These are phyloP conservation scores for Sicyos baderoa DNA, from an alignment of 306 rosid genomes.

Conservation along the genomic window DNA sequence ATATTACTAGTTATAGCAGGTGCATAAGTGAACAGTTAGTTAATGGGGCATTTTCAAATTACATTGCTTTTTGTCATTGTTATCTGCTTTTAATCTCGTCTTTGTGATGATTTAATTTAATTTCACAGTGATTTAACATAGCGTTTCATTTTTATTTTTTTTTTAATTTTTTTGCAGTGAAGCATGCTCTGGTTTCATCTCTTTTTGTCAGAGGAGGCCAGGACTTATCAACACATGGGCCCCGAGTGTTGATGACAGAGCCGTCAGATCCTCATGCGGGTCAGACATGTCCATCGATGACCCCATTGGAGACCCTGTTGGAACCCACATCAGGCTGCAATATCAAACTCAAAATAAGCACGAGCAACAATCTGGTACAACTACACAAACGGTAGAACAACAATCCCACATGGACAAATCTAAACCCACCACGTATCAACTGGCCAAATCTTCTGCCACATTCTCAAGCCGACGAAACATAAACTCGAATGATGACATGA, in stretches of 20 bases:
- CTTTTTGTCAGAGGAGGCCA: slow-evolving; percentile 59
- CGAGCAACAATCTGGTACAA: slow-evolving; percentile 12
- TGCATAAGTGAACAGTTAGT: background rate
- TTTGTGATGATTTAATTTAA: background rate
- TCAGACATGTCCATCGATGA: slow-evolving; percentile 97
- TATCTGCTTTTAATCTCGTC: background rate
- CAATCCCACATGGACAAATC: slow-evolving; percentile 23
- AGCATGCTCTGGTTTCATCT: slow-evolving; percentile 53
- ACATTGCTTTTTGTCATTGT: too few species aligned
- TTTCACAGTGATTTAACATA: background rate
- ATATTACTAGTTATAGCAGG: background rate
- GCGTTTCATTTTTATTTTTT: background rate
- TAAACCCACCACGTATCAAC: slow-evolving; percentile 48
- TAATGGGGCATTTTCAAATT: background rate
- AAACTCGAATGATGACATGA: slow-evolving; percentile 35
- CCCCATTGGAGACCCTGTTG: slow-evolving; percentile 43
- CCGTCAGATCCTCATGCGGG: slow-evolving; percentile 59
- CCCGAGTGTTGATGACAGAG: slow-evolving; percentile 45
- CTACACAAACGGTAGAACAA: slow-evolving; percentile 16
- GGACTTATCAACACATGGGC: slow-evolving; percentile 52
- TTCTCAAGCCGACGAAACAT: slow-evolving; percentile 24
- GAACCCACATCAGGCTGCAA: slow-evolving; percentile 25
- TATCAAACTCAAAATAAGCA: slow-evolving; percentile 21
- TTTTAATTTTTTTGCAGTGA: slow-evolving; percentile 47
- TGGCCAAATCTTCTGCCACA: slow-evolving; percentile 29